Evolutionary conservation across 805 yeast species (phyloP), one percentile per base, ranked within the genome.

Genomic region (Millerozyma miso): DNA sequence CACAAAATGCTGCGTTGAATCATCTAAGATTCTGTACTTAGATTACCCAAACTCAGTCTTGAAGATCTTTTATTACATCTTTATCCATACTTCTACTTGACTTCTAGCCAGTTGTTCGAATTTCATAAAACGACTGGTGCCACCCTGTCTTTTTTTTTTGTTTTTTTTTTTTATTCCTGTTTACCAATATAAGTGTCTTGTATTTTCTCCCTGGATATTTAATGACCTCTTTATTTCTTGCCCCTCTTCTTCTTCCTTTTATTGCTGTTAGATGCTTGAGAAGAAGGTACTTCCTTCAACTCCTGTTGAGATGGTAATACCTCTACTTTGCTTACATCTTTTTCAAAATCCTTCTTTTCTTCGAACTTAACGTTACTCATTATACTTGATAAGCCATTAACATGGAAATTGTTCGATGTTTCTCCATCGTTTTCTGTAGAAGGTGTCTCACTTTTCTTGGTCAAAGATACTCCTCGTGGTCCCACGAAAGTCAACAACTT

Each of bases 401-500:
- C 46, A 39, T 62, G 59, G 29, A 7, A 23, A 19, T 46, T 48
- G 18, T 47, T 42, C 29, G 35, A 26, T 17, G 14, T 19, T 38
- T 42, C 41, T 31, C 42, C 46, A 31, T 38, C 42, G 13, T 17
- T 46, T 14, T 46, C 48, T 6, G 48, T 51, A 19, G 15, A 15
- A 14, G 32, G 17, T 23, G 31, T 41, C 44, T 42, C 49, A 51
- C 39, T 56, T 53, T 37, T 18, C 10, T 32, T 37, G 7, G 43
- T 33, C 8, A 68, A 57, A 36, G 65, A 66, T 39, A 81, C 83
- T 3, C 82, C 82, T 41, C 73, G 67, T 4, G 89, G 89, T 0
- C 95, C 95, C 38, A 88, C 56, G 4, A 86, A 84, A 38, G 86
- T 77, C 58, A 86, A 65, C 17, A 88, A 56, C 50, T 90, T 75